These are phyloP conservation scores for Thecaphora thlaspeos DNA, from an alignment of 1,284 basidiomycete genomes.

Conservation along the genomic window DNA sequence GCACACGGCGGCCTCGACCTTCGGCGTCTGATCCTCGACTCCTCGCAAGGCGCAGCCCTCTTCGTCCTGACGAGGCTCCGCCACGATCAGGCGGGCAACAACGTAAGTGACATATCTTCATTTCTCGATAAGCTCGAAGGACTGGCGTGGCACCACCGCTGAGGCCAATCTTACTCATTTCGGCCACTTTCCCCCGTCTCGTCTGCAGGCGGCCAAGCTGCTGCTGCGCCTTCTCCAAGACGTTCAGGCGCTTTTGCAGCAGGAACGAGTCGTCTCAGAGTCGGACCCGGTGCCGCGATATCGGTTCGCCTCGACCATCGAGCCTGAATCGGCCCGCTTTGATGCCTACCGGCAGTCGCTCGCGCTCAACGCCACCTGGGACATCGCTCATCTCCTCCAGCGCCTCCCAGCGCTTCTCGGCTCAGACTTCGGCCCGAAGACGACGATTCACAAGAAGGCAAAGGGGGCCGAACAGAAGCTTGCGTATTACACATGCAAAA, in stretches of 20 bases:
- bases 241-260: conserved; percentile 1
- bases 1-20: neutral
- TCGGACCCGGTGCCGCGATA: conserved; percentile 7
- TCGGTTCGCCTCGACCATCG: conserved; percentile 5
- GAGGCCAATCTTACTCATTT: no score
- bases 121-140: no score
- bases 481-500: neutral
- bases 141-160: no score
- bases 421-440: no score
- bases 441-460: neutral
- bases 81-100: conserved; percentile 2
- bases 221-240: neutral
- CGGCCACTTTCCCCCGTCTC: no score
- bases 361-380: conserved; percentile 17
- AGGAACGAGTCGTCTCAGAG: conserved; percentile 10
- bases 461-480: neutral
- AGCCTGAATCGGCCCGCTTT: conserved; percentile 7
- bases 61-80: neutral
- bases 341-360: conserved; percentile 11
- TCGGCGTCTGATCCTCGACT: neutral
- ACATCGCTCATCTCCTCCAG: conserved; percentile 17
- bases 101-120: no score
- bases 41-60: neutral
- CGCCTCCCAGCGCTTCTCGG: no score
- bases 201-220: neutral